These are phyloP conservation scores for Lasiodiplodia theobromae DNA, from an alignment of 2,329 filamentous ascomycete genomes.

Conservation along the genomic window DNA sequence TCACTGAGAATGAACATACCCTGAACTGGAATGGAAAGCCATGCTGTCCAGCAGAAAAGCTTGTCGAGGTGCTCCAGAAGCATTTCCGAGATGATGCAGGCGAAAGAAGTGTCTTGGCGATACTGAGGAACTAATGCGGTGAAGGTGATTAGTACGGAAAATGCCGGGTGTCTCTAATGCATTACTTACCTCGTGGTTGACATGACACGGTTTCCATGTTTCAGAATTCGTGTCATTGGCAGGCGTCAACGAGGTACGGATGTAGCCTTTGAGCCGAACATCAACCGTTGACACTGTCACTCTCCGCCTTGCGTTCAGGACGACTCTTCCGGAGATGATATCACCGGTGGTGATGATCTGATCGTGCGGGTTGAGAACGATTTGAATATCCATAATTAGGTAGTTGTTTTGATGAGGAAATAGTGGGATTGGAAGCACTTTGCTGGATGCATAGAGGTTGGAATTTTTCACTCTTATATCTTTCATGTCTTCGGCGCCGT, in stretches of 20 bases:
- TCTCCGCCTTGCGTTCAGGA: constrained; percentile 3
- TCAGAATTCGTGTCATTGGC: neutral
- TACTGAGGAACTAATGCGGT: constrained; percentile 2
- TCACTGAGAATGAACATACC: neutral
- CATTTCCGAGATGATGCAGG: neutral
- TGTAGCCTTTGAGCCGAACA: constrained; percentile 5
- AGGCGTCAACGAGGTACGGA: neutral
- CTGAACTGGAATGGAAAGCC: constrained; percentile 4
- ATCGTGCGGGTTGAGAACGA: constrained; percentile 12
- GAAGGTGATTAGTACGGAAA: neutral
- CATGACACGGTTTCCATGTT: constrained; percentile 8
- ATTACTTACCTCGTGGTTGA: constrained; percentile 9
- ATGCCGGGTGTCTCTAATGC: neutral
- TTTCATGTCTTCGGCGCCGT: neutral
- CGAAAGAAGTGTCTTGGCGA: constrained; percentile 2
- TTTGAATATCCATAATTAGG: constrained; percentile 8
- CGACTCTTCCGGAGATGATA: neutral
- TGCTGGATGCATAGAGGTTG: neutral
- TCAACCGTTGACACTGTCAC: neutral
- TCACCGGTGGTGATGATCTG: constrained; percentile 9
- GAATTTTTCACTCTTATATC: neutral
- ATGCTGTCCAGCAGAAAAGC: constrained; percentile 1
- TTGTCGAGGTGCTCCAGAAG: neutral
- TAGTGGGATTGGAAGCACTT: neutral
- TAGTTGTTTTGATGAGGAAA: neutral